Base-by-base conservation (phyloP, 352 stramenopile genomes). In the Nothophytophthora sp. region DNA sequence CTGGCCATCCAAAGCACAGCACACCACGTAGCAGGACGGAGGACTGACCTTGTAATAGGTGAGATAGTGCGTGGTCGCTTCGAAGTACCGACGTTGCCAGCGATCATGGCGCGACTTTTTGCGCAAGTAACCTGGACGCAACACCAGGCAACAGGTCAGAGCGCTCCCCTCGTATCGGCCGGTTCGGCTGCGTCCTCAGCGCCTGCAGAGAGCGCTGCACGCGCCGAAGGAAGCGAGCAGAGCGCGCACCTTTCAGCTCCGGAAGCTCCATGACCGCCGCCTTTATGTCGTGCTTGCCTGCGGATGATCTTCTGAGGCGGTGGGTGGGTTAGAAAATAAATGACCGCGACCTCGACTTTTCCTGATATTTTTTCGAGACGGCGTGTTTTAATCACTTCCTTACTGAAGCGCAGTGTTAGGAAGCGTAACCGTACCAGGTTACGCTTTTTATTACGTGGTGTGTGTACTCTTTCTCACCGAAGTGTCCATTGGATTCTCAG, bases 71-170 rank as follows among this genome's bases (percentile, higher is more conserved):
- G 95, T 98, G 48, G 97, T 98, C 15, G 92, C 97, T 78, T 99
- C 96, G 65, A 99, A 99, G 78, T 97, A 99, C 43, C 97, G 88
- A 42, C 93, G 95, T 66, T 99, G 96, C 96, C 96, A 98, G 33
- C 88, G 85, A 32, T 94, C 86, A 60, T 96, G 85, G 44, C 90
- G 88, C 47, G 90, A 95, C 56, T 96, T 97, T 70, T 98, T 98
- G 62, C 90, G 81, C 69, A 98, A 70, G 66, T 97, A 97, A 36
- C 90, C 89, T 95, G 55, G 30, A 20, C n/a, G 12, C 49, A 22
- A 43, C 22, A 19, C 19, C 22, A 16, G n/a, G 6, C 11, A 11
- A 35, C 28, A 20, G 39, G 41, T n/a, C 4, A 11, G 11, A 2
- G 7, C n/a, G n/a, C n/a, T n/a, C n/a, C n/a, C n/a, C n/a, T n/a